These are phyloP conservation scores for Teratosphaeria destructans DNA, from an alignment of 2,329 filamentous ascomycete genomes.

Conservation along the genomic window DNA sequence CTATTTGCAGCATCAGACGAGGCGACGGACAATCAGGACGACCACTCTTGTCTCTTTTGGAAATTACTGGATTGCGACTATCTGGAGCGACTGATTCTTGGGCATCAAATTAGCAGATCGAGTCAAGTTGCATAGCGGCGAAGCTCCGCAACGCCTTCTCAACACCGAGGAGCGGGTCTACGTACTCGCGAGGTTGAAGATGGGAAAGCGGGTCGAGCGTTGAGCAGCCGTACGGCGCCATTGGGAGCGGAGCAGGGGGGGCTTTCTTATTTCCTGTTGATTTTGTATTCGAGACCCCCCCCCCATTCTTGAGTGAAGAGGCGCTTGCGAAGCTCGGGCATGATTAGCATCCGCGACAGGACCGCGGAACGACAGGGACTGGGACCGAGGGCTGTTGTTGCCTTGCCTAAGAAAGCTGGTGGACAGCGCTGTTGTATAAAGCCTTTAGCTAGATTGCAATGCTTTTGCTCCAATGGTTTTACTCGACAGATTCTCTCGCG, in stretches of 20 bases:
- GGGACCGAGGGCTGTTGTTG: neutral
- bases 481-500: neutral
- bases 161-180: constrained; percentile 11
- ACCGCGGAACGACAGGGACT: neutral
- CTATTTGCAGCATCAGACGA: neutral
- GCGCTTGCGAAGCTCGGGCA: neutral
- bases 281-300: neutral
- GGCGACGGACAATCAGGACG: neutral
- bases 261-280: neutral
- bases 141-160: constrained; percentile 5
- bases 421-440: neutral
- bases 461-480: neutral
- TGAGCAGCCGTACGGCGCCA: constrained; percentile 12
- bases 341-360: neutral
- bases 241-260: neutral
- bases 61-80: neutral
- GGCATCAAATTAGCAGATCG: neutral
- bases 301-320: neutral
- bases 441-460: neutral
- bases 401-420: neutral
- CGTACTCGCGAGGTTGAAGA: constrained; percentile 26
- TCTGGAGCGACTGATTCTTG: neutral
- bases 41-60: neutral
- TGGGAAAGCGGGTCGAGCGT: constrained; percentile 18
- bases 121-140: constrained; percentile 4